These are phyloP conservation scores for Arthrobotrys iridis DNA, from an alignment of 2,329 filamentous ascomycete genomes.

Conservation along the genomic window DNA sequence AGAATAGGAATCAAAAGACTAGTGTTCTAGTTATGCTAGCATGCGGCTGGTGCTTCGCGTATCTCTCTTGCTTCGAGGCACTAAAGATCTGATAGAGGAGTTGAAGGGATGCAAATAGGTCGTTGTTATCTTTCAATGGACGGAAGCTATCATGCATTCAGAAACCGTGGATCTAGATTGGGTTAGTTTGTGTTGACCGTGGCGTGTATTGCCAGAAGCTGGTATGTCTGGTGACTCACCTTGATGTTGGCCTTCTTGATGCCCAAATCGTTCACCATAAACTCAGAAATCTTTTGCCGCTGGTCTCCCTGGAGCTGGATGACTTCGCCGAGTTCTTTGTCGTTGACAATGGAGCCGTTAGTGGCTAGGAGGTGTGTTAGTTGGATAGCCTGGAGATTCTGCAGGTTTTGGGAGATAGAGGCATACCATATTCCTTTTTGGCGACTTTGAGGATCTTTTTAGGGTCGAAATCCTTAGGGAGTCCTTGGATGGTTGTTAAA, in stretches of 20 bases:
- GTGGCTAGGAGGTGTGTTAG: constrained; percentile 71
- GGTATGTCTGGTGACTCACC: background rate
- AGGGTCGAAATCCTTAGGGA: constrained; percentile 98
- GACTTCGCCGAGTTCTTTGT: constrained; percentile 97
- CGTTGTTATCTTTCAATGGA: constrained; percentile 34
- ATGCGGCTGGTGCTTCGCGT: constrained; percentile 24
- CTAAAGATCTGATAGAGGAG: constrained; percentile 22
- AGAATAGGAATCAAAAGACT: background rate
- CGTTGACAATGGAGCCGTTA: constrained; percentile 99
- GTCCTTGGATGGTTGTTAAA: constrained; percentile 98
- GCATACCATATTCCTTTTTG: constrained; percentile 97
- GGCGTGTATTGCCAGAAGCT: background rate
- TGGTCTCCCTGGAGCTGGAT: constrained; percentile 99
- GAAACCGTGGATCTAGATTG: constrained; percentile 42
- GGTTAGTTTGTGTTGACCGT: background rate
- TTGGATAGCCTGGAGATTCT: no score
- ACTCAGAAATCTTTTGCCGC: constrained; percentile 98
- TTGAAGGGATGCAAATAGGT: constrained; percentile 47
- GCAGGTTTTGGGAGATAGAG: background rate
- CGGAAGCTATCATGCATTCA: constrained; percentile 31
- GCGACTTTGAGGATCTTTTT: constrained; percentile 99
- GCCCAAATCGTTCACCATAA: constrained; percentile 61
- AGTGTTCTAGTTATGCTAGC: background rate
- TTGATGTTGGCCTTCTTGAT: constrained; percentile 27
- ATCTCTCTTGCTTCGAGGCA: constrained; percentile 5